Evolutionary conservation across 2,329 filamentous ascomycete species (phyloP).

Genomic region (Proliferodiscus dingleyae): DNA sequence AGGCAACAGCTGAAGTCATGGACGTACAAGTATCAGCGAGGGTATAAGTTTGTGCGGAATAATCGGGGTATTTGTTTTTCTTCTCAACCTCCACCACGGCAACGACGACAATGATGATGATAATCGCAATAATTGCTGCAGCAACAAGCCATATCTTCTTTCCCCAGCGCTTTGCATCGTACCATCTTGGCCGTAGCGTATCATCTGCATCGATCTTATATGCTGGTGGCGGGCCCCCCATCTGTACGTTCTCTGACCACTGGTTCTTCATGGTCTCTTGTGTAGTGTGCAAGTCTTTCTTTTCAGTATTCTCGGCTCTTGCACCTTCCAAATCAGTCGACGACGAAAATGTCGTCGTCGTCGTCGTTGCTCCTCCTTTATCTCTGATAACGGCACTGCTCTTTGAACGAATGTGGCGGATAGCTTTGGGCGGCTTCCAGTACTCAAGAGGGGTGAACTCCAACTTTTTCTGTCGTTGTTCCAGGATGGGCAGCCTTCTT

Average conservation of each 20-base stretch:
- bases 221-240: slow-evolving; percentile 14
- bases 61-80: slow-evolving; percentile 40
- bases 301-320: slow-evolving; percentile 6
- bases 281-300: slow-evolving; percentile 14
- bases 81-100: slow-evolving; percentile 35
- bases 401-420: slow-evolving; percentile 18
- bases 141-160: slow-evolving; percentile 46
- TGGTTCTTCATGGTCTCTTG: slow-evolving; percentile 10
- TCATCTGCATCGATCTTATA: slow-evolving; percentile 20
- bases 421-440: slow-evolving; percentile 24
- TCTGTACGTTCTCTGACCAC: slow-evolving; percentile 6
- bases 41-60: slow-evolving; percentile 36
- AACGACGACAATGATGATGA: slow-evolving; percentile 46
- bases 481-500: slow-evolving; percentile 8
- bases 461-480: slow-evolving; percentile 10
- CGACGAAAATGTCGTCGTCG: slow-evolving; percentile 11
- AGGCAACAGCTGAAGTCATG: not conserved
- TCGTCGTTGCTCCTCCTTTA: not conserved
- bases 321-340: slow-evolving; percentile 6
- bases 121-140: slow-evolving; percentile 33
- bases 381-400: slow-evolving; percentile 14
- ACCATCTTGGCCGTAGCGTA: slow-evolving; percentile 30
- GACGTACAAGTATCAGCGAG: slow-evolving; percentile 37
- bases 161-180: slow-evolving; percentile 49
- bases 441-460: slow-evolving; percentile 21